Percentiles rank a stretch among this genome's conserved stretches.
Evolutionary conservation across 2,329 filamentous ascomycete species (phyloP).

Genomic region (Xylariaceae sp.): DNA sequence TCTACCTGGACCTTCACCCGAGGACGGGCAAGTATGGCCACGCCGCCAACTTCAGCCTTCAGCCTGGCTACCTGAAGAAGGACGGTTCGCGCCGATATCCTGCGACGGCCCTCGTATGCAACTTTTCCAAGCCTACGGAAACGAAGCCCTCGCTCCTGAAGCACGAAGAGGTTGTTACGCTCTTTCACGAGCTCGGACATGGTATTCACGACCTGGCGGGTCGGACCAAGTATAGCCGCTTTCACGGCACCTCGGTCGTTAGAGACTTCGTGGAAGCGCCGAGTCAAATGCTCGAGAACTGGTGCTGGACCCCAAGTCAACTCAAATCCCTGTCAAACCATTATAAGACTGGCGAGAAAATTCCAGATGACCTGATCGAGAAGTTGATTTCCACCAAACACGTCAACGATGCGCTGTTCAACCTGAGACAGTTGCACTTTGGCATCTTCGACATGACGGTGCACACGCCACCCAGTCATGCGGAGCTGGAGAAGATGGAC

Average conservation of each 20-base stretch:
- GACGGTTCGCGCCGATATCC: conserved; percentile 68
- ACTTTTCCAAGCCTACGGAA: conserved; percentile 72
- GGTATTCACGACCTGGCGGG: conserved; percentile 64
- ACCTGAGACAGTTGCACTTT: conserved; percentile 71
- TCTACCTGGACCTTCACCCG: conserved; percentile 76
- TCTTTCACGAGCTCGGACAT: conserved; percentile 72
- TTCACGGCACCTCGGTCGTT: conserved; percentile 60
- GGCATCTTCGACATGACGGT: conserved; percentile 80
- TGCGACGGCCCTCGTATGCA: conserved; percentile 74
- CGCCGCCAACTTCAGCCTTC: conserved; percentile 76
- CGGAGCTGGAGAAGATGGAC: conserved; percentile 58
- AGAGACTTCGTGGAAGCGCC: conserved; percentile 66
- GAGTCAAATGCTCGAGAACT: conserved; percentile 68
- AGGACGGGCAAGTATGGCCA: conserved; percentile 78
- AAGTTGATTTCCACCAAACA: conserved; percentile 71
- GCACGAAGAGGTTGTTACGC: conserved; percentile 74
- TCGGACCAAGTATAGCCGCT: conserved; percentile 54
- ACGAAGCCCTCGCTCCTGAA: conserved; percentile 73
- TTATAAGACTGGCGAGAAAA: conserved; percentile 61
- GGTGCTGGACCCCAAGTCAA: conserved; percentile 63
- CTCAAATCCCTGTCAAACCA: conserved; percentile 63
- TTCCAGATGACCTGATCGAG: conserved; percentile 67
- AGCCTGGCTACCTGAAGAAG: conserved; percentile 60
- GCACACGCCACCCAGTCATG: conserved; percentile 62
- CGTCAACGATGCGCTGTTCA: conserved; percentile 73